These are phyloP conservation scores for Fusarium sp. DNA, from an alignment of 2,329 filamentous ascomycete genomes.

Conservation along the genomic window DNA sequence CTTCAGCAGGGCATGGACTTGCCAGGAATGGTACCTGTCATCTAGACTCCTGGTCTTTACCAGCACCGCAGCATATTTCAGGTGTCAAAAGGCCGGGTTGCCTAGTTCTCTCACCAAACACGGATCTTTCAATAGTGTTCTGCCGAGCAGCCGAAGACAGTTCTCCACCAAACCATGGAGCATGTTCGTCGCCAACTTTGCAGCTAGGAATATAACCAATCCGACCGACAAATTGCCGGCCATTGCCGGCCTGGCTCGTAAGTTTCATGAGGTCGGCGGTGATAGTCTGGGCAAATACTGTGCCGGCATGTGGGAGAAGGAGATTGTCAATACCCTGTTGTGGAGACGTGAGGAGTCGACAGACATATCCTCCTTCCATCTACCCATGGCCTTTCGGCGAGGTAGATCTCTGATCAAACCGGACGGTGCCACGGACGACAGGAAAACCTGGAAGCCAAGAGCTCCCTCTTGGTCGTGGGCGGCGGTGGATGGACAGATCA, in stretches of 20 bases:
- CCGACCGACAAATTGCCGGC: not conserved
- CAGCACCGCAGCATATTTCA: not conserved
- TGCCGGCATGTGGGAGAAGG: not conserved
- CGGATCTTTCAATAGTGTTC: too few species aligned
- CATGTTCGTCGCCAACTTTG: too few species aligned
- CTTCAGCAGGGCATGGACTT: not conserved
- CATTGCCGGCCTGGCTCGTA: not conserved
- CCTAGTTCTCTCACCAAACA: too few species aligned
- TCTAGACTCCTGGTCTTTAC: not conserved
- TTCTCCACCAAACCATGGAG: not conserved
- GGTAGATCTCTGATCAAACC: too few species aligned
- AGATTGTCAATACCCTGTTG: not conserved
- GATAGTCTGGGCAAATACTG: not conserved
- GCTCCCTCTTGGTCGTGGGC: conserved; percentile 1
- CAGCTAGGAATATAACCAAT: too few species aligned
- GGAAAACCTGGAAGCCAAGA: not conserved
- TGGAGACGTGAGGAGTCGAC: not conserved
- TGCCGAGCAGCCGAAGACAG: too few species aligned
- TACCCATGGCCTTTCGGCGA: too few species aligned
- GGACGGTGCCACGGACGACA: too few species aligned
- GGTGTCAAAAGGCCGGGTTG: too few species aligned
- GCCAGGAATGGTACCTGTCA: not conserved
- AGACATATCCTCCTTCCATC: not conserved
- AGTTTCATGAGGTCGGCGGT: not conserved
- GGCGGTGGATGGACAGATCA: not conserved